These are phyloP conservation scores for Corymbia maculata DNA, from an alignment of 345 rosid species.

Conservation along the genomic window DNA sequence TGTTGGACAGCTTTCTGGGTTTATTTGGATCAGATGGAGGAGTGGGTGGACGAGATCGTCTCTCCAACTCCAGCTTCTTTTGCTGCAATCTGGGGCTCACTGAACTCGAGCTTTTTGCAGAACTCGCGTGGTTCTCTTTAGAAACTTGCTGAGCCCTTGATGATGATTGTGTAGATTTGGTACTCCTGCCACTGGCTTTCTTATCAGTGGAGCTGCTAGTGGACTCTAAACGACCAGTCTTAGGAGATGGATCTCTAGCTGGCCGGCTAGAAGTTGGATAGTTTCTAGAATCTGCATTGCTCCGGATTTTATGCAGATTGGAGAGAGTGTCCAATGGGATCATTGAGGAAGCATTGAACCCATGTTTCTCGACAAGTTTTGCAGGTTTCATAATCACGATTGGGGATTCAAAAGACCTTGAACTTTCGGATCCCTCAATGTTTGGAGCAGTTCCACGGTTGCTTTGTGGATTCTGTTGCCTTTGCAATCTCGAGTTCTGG, in stretches of 20 bases:
- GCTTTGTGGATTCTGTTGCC: conserved; percentile 12
- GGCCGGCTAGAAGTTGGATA: conserved; percentile 19
- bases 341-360: conserved; percentile 41
- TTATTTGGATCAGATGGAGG: conserved; percentile 63
- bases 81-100: conserved; percentile 79
- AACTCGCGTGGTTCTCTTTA: conserved; percentile 32
- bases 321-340: conserved; percentile 46
- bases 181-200: conserved; percentile 33
- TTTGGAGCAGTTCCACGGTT: conserved; percentile 18
- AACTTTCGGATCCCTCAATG: conserved; percentile 23
- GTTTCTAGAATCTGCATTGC: conserved; percentile 26
- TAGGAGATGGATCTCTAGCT: conserved; percentile 34
- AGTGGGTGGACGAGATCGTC: conserved; percentile 76
- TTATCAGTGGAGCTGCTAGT: conserved; percentile 36
- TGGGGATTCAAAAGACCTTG: conserved; percentile 59
- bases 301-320: conserved; percentile 27
- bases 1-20: conserved; percentile 38
- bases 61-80: conserved; percentile 62
- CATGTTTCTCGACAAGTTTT: conserved; percentile 60
- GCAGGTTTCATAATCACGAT: conserved; percentile 97
- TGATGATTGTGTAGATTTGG: conserved; percentile 23
- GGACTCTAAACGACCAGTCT: conserved; percentile 25
- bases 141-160: conserved; percentile 32
- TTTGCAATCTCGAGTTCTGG: conserved; percentile 20
- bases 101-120: conserved; percentile 50